Percentiles rank a stretch among this genome's conserved stretches.
phyloP scores from a whole-genome alignment of 352 stramenopile genomes.

The Phytophthora melonis region DNA sequence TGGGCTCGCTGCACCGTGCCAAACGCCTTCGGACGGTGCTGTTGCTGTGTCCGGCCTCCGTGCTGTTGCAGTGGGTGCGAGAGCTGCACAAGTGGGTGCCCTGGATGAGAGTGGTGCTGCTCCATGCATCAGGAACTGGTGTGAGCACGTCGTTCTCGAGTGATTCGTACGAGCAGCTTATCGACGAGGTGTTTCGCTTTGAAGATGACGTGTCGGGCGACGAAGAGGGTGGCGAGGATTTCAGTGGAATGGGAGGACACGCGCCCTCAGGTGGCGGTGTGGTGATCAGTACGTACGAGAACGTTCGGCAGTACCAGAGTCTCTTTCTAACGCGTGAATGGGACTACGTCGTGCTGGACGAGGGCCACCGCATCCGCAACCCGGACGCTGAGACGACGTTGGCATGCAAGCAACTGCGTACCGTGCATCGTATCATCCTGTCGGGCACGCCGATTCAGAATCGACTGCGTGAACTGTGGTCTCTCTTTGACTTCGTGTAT shows the following conservation, averaged over 20 bases:
- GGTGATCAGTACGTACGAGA: constrained; percentile 98
- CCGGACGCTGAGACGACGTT: constrained; percentile 97
- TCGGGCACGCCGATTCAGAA: constrained; percentile 95
- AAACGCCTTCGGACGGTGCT: constrained; percentile 79
- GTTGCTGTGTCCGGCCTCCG: constrained; percentile 95
- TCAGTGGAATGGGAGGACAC: constrained; percentile 20
- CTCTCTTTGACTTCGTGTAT: constrained; percentile 99
- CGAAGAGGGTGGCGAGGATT: constrained; percentile 8
- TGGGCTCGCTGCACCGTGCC: constrained; percentile 74
- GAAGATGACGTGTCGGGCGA: constrained; percentile 39
- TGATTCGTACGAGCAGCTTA: constrained; percentile 62
- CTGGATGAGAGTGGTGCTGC: constrained; percentile 86
- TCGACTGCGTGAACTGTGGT: constrained; percentile 97
- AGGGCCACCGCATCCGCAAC: constrained; percentile 99
- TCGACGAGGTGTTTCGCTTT: constrained; percentile 65
- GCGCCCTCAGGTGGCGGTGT: constrained; percentile 73
- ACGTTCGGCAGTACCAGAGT: constrained; percentile 91
- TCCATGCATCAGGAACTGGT: constrained; percentile 89
- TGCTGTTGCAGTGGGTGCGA: constrained; percentile 96
- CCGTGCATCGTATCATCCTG: constrained; percentile 93
- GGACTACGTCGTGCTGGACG: constrained; percentile 98
- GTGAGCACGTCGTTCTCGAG: constrained; percentile 42
- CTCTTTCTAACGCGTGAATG: constrained; percentile 93
- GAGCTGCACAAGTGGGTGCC: constrained; percentile 96
- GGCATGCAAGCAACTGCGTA: constrained; percentile 93